A percentile compares a stretch with the other conserved stretches of the same genome.
These are phyloP conservation scores for Colletotrichum tabaci DNA, from an alignment of 2,329 filamentous ascomycete genomes.

Conservation along the genomic window DNA sequence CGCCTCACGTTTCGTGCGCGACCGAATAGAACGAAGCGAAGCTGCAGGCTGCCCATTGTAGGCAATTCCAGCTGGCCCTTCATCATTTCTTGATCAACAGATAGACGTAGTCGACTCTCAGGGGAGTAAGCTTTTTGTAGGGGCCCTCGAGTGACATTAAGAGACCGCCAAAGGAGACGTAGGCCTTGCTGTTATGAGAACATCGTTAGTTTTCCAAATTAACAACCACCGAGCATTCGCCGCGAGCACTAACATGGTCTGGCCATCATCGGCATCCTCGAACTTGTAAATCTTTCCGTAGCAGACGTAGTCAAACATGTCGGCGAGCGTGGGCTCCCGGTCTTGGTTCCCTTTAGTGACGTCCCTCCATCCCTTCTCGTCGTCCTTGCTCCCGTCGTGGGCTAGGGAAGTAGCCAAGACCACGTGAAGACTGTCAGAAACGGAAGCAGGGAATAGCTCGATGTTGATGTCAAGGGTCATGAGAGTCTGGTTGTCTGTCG, in stretches of 20 bases:
- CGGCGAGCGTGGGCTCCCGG: conserved; percentile 75
- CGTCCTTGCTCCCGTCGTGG: conserved; percentile 86
- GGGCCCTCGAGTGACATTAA: conserved; percentile 93
- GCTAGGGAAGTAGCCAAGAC: conserved; percentile 88
- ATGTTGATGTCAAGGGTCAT: conserved; percentile 94
- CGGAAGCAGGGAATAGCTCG: conserved; percentile 85
- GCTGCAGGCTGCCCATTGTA: neutral
- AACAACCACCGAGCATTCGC: neutral
- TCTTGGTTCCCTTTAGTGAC: conserved; percentile 64
- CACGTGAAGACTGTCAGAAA: conserved; percentile 84
- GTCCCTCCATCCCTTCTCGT: conserved; percentile 87
- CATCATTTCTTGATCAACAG: conserved; percentile 90
- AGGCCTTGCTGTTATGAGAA: conserved; percentile 80
- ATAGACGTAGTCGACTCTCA: conserved; percentile 95
- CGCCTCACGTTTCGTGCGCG: neutral
- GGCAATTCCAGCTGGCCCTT: conserved; percentile 15
- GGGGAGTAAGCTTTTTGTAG: conserved; percentile 92
- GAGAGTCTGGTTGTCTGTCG: conserved; percentile 79
- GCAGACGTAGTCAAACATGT: conserved; percentile 90
- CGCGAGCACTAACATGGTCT: conserved; percentile 80
- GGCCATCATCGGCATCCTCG: conserved; percentile 82
- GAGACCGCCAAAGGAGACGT: conserved; percentile 93
- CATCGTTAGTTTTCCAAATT: conserved; percentile 22
- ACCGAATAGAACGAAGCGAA: conserved; percentile 1
- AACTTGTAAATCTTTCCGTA: conserved; percentile 92